Conservation (phyloP, 1,139 yeast species). For the Candida gigantensis region DNA sequence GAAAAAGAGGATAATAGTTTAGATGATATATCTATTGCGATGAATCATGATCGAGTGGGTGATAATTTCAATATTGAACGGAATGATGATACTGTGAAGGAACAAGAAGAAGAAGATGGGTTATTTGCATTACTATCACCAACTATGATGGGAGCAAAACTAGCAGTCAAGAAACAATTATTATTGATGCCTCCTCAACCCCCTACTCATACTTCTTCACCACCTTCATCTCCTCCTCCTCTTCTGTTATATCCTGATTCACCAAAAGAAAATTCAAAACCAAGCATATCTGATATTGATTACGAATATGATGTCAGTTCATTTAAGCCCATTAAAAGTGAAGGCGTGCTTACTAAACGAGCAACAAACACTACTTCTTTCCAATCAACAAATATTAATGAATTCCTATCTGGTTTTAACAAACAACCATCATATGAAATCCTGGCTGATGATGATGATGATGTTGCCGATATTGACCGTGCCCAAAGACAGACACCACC, state of each 20-base stretch:
- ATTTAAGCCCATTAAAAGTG: slow-evolving; percentile 9
- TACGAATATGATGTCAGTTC: slow-evolving; percentile 25
- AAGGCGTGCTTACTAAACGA: slow-evolving; percentile 8
- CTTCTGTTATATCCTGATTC: too few relatives aligned
- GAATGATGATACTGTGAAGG: not conserved
- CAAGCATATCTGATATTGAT: slow-evolving; percentile 19
- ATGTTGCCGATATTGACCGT: too few relatives aligned
- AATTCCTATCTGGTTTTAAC: slow-evolving; percentile 19
- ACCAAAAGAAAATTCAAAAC: not conserved
- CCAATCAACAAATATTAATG: slow-evolving; percentile 16
- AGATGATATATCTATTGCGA: not conserved
- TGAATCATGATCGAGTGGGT: not conserved
- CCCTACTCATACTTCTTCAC: too few relatives aligned
- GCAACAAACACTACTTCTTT: slow-evolving; percentile 8
- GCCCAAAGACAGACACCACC: too few relatives aligned
- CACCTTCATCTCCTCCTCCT: too few relatives aligned
- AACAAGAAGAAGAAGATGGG: slow-evolving; percentile 9
- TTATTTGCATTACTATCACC: slow-evolving; percentile 29
- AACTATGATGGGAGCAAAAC: slow-evolving; percentile 40
- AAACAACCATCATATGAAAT: not conserved
- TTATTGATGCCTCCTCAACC: slow-evolving; percentile 29
- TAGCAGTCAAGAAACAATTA: slow-evolving; percentile 31
- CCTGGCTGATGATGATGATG: not conserved
- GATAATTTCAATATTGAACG: not conserved
- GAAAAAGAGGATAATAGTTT: not conserved